A percentile compares a stretch with the other conserved stretches of the same genome.
Conservation (phyloP, 1,284 basidiomycete genomes). For the Ustilago loliicola region DNA sequence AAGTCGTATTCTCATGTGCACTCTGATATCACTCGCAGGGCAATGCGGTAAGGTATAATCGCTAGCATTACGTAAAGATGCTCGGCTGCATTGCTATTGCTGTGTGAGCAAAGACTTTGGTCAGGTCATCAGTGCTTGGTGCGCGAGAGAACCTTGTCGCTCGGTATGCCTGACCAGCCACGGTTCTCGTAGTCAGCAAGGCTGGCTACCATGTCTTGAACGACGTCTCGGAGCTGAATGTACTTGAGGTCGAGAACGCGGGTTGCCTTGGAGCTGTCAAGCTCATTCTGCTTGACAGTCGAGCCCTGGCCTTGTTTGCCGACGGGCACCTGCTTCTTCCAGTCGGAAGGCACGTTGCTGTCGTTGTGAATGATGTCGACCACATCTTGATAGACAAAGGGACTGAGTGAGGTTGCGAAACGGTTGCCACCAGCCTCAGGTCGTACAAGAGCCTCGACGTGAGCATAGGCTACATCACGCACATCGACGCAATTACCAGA, state of each 20-base stretch:
- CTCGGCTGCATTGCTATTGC: no score
- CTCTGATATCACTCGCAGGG: no score
- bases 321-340: constrained; percentile 58
- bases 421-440: constrained; percentile 77
- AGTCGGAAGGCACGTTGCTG: constrained; percentile 47
- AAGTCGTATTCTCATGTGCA: no score
- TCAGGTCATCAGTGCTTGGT: constrained; percentile 30
- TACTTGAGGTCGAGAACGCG: constrained; percentile 74
- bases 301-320: constrained; percentile 53
- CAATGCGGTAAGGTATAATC: no score
- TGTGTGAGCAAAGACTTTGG: no score
- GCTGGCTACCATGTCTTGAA: constrained; percentile 49
- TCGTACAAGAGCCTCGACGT: constrained; percentile 75
- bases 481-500: constrained; percentile 76
- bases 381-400: constrained; percentile 52
- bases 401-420: constrained; percentile 68
- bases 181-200: constrained; percentile 59
- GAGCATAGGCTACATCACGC: constrained; percentile 77
- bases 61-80: no score
- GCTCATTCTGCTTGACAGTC: constrained; percentile 56
- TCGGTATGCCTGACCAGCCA: constrained; percentile 55
- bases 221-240: constrained; percentile 72
- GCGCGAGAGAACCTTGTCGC: constrained; percentile 36
- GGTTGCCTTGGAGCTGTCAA: constrained; percentile 71
- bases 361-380: constrained; percentile 59